Base-by-base conservation (phyloP, 2,329 filamentous ascomycete species). In the Neodidymelliopsis sp. region DNA sequence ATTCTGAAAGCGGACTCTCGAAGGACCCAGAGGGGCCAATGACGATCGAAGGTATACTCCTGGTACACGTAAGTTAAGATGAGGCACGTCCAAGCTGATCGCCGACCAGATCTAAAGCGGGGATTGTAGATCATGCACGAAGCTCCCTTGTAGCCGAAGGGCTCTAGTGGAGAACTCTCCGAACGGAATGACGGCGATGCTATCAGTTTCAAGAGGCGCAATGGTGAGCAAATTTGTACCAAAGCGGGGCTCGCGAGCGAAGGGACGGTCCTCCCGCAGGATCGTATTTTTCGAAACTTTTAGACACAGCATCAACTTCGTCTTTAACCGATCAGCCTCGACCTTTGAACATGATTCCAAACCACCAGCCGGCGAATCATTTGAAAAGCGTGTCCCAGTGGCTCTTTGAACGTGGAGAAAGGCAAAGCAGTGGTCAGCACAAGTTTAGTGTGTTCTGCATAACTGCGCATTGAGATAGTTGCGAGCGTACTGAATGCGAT, bases 61-160 rank as follows among this genome's bases (percentile, higher is more conserved):
- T 12, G 12, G 24, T 27, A 7, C 7, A 27, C 12, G 18, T 10
- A 34, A 20, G 23, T 11, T 8, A 23, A 19, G 15, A 13, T 15
- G 13, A 19, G 7, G 9, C 23, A 3, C 24, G 20, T 19, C 13
- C n/a, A n/a, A 18, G 15, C 12, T 34, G 35, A 44, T 54, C 52
- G 47, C 37, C 52, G 42, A 54, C 40, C 37, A 36, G 9, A 27
- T 39, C 34, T 23, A 27, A n/a, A 42, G 16, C 24, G 22, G 42
- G 34, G 9, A 34, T 39, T 11, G 31, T 13, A n/a, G 35, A 40
- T 18, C 13, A 35, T 36, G 35, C 23, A 50, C 13, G 13, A 27
- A 48, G 25, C 29, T 23, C n/a, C 19, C 15, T 20, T 13, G 41
- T 20, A 16, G 24, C 28, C 22, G 18, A 35, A 20, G 29, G 16